A percentile compares a stretch with the other conserved stretches of the same genome.
These are phyloP conservation scores for Starmerella kuoi DNA, from an alignment of 805 yeast species.

Conservation along the genomic window DNA sequence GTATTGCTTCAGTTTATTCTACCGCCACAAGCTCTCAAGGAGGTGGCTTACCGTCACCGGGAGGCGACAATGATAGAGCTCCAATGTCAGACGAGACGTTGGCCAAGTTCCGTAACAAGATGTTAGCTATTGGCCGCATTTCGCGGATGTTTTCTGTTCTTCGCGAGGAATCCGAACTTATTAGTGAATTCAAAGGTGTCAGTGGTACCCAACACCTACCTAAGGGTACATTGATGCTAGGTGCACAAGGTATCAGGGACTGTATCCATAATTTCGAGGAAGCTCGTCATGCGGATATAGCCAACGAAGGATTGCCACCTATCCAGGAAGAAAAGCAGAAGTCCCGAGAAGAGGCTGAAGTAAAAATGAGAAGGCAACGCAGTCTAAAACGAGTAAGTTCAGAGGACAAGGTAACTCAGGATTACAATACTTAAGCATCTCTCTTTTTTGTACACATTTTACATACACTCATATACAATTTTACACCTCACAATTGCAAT, in stretches of 20 bases:
- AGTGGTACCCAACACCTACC: conserved; percentile 68
- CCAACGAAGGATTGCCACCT: conserved; percentile 86
- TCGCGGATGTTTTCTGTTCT: conserved; percentile 82
- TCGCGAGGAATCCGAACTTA: conserved; percentile 78
- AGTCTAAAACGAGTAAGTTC: conserved; percentile 12
- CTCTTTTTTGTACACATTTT: too few relatives aligned
- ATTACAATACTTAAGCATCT: too few relatives aligned
- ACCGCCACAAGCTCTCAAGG: not conserved
- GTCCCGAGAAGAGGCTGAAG: conserved; percentile 29
- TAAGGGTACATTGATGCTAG: conserved; percentile 71
- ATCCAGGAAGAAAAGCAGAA: conserved; percentile 38
- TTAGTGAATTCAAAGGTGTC: conserved; percentile 60
- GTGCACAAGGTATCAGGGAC: conserved; percentile 62
- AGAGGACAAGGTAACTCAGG: not conserved
- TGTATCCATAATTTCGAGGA: conserved; percentile 67
- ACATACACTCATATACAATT: too few relatives aligned
- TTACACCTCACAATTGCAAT: too few relatives aligned
- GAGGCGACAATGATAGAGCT: not conserved
- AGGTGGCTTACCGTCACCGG: not conserved
- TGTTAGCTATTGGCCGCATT: conserved; percentile 90
- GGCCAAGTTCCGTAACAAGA: conserved; percentile 47
- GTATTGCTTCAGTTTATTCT: not conserved
- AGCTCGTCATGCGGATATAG: conserved; percentile 66
- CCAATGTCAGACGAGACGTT: conserved; percentile 23
- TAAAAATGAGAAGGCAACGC: conserved; percentile 34